Base-by-base conservation (phyloP, 345 rosid species). In the Salix viminalis region DNA sequence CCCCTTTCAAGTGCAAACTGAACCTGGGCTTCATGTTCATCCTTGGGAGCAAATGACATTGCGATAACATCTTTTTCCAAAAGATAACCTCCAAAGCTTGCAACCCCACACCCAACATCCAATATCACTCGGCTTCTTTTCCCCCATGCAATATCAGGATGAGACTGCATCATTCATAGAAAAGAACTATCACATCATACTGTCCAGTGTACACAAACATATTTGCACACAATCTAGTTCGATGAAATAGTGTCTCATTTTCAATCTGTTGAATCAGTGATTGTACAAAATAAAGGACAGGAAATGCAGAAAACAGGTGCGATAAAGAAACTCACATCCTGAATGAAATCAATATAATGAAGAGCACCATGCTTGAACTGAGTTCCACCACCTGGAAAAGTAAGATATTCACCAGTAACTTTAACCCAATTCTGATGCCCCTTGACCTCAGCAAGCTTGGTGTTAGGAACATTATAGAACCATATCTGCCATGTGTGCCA, bases 401-500 rank as follows among this genome's bases (percentile, higher is more conserved):
- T 93, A 61, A 96, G 93, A 85, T 86, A 96, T 81, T 93, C 97
- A 70, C 99, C 99, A 18, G 64, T n/a, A 58, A 58, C 64, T 86
- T 96, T 96, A 72, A 96, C 98, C 99, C 99, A 96, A 75, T 96
- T 96, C 78, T 96, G 98, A 87, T 96, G 97, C 64, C 98, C 99
- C 88, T 96, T 93, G 72, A 87, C n/a, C 81, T 85, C 78, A 24
- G 94, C 98, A 79, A 96, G 96, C 84, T 93, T 91, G 65, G 96
- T 90, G 78, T 96, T 97, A 69, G 99, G 99, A 78, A 93, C 97
- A 56, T 96, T 96, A 60, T 83, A 79, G 84, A 91, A 93, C 97
- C 99, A 96, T 78, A 96, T 91, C 99, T 96, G 86, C 76, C 79
- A 68, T 74, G 79, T 60, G 68, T 65, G 81, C 39, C 74, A 67